A percentile compares a stretch with the other conserved stretches of the same genome.
Conservation (phyloP, 192 early-diverging fungal species). For the Funneliformis geosporum region DNA sequence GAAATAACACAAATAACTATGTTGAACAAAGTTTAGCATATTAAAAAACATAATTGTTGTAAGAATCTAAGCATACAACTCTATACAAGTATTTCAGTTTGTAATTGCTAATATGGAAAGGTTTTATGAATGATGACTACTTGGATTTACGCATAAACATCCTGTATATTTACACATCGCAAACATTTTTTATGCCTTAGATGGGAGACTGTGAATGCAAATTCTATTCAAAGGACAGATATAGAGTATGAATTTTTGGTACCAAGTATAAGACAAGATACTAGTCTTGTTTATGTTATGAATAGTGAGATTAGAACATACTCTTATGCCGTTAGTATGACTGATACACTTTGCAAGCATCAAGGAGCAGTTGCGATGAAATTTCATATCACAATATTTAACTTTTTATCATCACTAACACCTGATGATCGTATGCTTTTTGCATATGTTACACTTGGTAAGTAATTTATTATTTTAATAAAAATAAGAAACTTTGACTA, state of each 20-base stretch:
- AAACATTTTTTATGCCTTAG: neutral
- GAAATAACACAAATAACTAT: neutral
- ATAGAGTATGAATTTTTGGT: constrained; percentile 1
- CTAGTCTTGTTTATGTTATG: neutral
- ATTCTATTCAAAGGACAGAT: constrained; percentile 1
- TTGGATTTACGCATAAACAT: neutral
- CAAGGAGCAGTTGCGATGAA: neutral
- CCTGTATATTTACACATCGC: neutral
- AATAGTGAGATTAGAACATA: neutral
- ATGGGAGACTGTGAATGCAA: neutral
- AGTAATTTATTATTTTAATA: too few relatives aligned
- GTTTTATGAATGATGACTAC: neutral
- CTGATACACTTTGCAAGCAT: neutral
- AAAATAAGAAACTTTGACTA: too few relatives aligned
- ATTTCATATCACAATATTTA: neutral
- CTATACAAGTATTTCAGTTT: neutral
- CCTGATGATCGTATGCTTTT: neutral
- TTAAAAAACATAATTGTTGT: neutral
- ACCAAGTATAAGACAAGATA: neutral
- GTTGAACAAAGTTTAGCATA: neutral
- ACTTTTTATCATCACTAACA: neutral
- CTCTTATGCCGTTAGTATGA: neutral
- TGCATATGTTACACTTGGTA: constrained; percentile 2
- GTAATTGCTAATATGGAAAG: neutral
- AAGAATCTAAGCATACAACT: neutral